These are phyloP conservation scores for Ustulina deusta DNA, from an alignment of 2,329 filamentous ascomycete species.

Conservation along the genomic window DNA sequence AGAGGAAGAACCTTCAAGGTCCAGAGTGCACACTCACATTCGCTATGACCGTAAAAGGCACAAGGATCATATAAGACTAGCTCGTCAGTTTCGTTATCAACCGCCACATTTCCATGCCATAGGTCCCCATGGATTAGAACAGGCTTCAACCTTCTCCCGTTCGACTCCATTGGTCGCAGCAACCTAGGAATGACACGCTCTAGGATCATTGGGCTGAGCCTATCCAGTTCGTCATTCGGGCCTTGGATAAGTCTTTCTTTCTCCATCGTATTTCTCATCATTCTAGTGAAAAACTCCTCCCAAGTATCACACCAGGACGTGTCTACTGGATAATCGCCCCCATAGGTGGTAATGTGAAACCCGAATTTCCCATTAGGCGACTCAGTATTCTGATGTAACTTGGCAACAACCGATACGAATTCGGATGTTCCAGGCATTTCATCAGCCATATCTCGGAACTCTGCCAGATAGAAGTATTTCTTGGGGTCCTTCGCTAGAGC, in stretches of 20 bases:
- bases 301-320: constrained; percentile 55
- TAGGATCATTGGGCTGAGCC: neutral
- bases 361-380: constrained; percentile 53
- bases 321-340: constrained; percentile 47
- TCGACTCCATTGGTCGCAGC: constrained; percentile 43
- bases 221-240: neutral
- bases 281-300: constrained; percentile 54
- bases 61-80: constrained; percentile 43
- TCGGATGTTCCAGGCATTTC: neutral
- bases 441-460: constrained; percentile 12
- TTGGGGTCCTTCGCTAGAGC: constrained; percentile 9
- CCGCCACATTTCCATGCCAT: constrained; percentile 57
- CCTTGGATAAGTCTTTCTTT: constrained; percentile 28
- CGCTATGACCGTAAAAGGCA: neutral
- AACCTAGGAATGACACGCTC: constrained; percentile 50
- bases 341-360: constrained; percentile 52
- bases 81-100: constrained; percentile 47
- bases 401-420: constrained; percentile 14
- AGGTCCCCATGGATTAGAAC: constrained; percentile 56
- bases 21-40: neutral
- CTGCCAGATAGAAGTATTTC: constrained; percentile 17
- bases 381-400: constrained; percentile 35
- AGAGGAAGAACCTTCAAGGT: neutral
- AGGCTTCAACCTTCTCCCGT: constrained; percentile 46
- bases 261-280: constrained; percentile 48